These are phyloP conservation scores for Abrus pulchellus DNA, from an alignment of 306 rosid genomes.

Conservation along the genomic window DNA sequence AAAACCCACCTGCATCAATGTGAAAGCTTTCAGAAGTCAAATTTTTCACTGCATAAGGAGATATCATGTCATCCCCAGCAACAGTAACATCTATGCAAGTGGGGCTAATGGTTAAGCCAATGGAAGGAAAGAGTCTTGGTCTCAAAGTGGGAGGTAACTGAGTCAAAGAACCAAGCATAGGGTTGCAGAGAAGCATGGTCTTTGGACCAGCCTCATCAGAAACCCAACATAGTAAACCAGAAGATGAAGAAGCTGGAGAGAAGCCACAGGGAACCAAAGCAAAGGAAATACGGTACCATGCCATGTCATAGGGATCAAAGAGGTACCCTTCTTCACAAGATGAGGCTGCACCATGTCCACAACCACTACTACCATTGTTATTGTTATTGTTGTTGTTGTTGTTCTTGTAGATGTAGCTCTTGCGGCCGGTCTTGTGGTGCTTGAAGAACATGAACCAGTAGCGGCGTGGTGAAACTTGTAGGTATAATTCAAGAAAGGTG, in stretches of 20 bases:
- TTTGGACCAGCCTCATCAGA: constrained; percentile 89
- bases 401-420: constrained; percentile 61
- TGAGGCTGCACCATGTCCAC: not conserved
- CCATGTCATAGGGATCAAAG: constrained; percentile 77
- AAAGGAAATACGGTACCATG: constrained; percentile 79
- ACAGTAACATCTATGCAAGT: constrained; percentile 74
- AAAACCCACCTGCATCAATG: constrained; percentile 83
- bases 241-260: constrained; percentile 81
- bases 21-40: constrained; percentile 87
- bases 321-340: constrained; percentile 67
- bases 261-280: constrained; percentile 74
- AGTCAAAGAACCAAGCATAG: constrained; percentile 76
- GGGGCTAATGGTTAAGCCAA: constrained; percentile 72
- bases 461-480: constrained; percentile 67
- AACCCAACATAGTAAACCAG: constrained; percentile 79
- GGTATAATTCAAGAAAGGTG: constrained; percentile 76
- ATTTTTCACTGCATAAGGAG: constrained; percentile 92
- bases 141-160: constrained; percentile 75
- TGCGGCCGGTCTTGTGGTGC: constrained; percentile 61
- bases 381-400: constrained; percentile 51
- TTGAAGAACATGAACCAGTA: constrained; percentile 94
- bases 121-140: constrained; percentile 89
- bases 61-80: constrained; percentile 94
- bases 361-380: not conserved
- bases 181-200: constrained; percentile 77